Evolutionary conservation across 208 protist genomes (phyloP).

Genomic region (Acanthamoeba lenticulata): DNA sequence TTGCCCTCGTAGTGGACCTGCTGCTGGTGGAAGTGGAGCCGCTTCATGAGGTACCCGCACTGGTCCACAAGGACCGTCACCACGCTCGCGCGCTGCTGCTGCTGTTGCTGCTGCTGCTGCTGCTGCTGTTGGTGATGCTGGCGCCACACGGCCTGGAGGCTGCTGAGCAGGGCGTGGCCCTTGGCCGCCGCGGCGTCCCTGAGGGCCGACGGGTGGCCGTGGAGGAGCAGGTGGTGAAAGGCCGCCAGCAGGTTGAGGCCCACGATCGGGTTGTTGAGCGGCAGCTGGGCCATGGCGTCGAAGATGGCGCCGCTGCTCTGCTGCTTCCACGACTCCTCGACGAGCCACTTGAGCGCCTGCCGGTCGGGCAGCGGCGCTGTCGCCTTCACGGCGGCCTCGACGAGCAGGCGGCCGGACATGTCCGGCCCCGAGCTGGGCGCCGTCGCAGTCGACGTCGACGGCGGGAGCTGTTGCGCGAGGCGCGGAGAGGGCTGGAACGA

Average conservation of each 20-base stretch:
- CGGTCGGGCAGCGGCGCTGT: constrained; percentile 25
- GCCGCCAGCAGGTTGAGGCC: constrained; percentile 16
- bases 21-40: constrained; percentile 61
- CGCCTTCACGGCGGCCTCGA: background rate
- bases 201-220: constrained; percentile 56
- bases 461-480: background rate
- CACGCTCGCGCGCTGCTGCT: background rate
- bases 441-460: background rate
- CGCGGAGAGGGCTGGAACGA: too few relatives aligned
- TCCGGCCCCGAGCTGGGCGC: background rate
- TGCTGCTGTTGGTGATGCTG: background rate
- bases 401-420: background rate
- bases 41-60: constrained; percentile 16
- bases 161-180: background rate
- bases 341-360: background rate
- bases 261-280: background rate
- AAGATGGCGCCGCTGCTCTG: constrained; percentile 24
- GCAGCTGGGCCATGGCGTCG: background rate
- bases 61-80: constrained; percentile 8
- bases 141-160: background rate
- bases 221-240: constrained; percentile 8
- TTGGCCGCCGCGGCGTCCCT: background rate
- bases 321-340: constrained; percentile 12
- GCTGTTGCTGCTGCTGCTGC: background rate
- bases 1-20: constrained; percentile 58